Evolutionary conservation across 139 green algal genomes (phyloP).

Genomic region (Pseudopediastrum boryanum): DNA sequence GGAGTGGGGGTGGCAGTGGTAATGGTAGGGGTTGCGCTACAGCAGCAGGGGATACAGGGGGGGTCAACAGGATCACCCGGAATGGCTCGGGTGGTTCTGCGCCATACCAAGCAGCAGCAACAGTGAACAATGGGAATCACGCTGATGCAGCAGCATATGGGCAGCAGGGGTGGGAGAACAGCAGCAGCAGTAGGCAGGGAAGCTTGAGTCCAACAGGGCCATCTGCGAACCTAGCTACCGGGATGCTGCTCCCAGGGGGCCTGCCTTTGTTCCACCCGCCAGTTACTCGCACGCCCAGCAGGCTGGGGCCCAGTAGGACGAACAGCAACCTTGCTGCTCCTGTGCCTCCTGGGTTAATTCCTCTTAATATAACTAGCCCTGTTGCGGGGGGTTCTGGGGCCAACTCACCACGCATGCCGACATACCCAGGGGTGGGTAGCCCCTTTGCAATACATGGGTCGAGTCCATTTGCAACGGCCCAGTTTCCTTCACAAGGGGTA

Average conservation of each 20-base stretch:
- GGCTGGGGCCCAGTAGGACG: background rate
- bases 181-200: background rate
- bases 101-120: slow-evolving; percentile 7
- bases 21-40: background rate
- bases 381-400: too few species aligned
- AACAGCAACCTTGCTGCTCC: too few species aligned
- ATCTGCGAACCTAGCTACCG: background rate
- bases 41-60: background rate
- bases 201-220: background rate
- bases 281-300: slow-evolving; percentile 18
- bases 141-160: background rate
- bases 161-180: background rate
- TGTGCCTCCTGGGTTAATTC: too few species aligned
- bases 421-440: too few species aligned
- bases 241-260: slow-evolving; percentile 1
- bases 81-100: background rate
- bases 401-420: too few species aligned
- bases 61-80: background rate
- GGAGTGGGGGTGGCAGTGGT: background rate
- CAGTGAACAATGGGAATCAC: background rate
- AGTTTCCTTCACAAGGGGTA: too few species aligned
- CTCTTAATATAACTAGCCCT: too few species aligned
- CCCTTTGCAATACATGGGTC: too few species aligned
- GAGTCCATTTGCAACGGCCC: too few species aligned
- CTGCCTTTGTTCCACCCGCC: slow-evolving; percentile 13